Evolutionary conservation across 148 eudicot species (phyloP).

Genomic region (Silene conica): DNA sequence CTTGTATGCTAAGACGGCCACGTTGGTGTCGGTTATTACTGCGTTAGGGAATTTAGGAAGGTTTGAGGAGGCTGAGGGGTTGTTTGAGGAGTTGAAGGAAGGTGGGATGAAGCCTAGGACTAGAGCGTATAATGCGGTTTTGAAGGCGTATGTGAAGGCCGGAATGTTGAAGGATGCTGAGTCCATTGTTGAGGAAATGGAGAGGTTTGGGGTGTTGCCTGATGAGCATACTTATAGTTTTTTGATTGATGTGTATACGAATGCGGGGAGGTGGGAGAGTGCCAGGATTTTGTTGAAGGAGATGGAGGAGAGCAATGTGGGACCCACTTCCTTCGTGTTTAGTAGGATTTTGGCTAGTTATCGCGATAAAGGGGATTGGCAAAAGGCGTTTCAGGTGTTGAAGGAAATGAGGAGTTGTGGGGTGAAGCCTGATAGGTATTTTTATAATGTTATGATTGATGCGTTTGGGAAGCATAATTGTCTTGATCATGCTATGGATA

Average conservation of each 20-base stretch:
- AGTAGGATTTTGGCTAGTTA: slow-evolving; percentile 77
- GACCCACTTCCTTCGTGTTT: slow-evolving; percentile 69
- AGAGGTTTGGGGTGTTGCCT: slow-evolving; percentile 62
- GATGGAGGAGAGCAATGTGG: slow-evolving; percentile 74
- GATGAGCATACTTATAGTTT: slow-evolving; percentile 85
- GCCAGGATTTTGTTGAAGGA: slow-evolving; percentile 89
- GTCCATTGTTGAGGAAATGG: slow-evolving; percentile 75
- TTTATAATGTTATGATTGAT: slow-evolving; percentile 94
- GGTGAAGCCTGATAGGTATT: slow-evolving; percentile 78
- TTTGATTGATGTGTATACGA: slow-evolving; percentile 81
- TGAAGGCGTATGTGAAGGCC: slow-evolving; percentile 74
- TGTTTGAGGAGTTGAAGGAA: slow-evolving; percentile 92
- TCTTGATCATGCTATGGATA: slow-evolving; percentile 81
- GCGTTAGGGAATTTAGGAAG: slow-evolving; percentile 68
- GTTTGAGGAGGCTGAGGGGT: slow-evolving; percentile 84
- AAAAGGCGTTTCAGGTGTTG: slow-evolving; percentile 81
- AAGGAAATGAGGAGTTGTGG: slow-evolving; percentile 86
- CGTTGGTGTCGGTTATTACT: slow-evolving; percentile 53
- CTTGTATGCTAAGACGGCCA: slow-evolving; percentile 58
- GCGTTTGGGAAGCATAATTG: slow-evolving; percentile 91
- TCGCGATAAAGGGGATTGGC: slow-evolving; percentile 93
- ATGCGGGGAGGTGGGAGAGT: slow-evolving; percentile 96
- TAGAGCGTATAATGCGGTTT: slow-evolving; percentile 87
- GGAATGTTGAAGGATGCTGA: slow-evolving; percentile 81
- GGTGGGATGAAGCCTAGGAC: slow-evolving; percentile 80